Percentiles rank a stretch among this genome's conserved stretches.
These are phyloP conservation scores for Podaxis sp. DNA, from an alignment of 768 basidiomycete genomes.

Conservation along the genomic window DNA sequence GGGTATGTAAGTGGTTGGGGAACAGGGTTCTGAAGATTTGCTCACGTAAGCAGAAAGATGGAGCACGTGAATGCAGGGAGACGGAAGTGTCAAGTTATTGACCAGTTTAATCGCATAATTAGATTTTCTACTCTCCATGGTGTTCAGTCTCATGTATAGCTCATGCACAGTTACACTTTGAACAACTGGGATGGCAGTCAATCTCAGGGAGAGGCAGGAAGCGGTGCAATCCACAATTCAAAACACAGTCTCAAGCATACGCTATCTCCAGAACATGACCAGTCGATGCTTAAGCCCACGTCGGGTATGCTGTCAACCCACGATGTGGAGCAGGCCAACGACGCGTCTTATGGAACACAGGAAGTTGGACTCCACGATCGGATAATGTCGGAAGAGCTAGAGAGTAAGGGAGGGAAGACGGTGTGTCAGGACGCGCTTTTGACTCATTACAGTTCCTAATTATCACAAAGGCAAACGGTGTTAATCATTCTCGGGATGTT, in stretches of 20 bases:
- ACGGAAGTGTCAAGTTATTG: background rate
- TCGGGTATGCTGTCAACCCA: background rate
- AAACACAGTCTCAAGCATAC: background rate
- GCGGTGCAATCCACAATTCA: background rate
- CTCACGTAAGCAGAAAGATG: background rate
- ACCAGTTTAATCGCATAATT: background rate
- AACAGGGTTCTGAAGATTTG: background rate
- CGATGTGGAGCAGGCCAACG: background rate
- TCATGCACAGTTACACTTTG: conserved; percentile 7
- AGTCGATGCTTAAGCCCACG: background rate
- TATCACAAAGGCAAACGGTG: background rate
- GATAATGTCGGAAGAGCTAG: background rate
- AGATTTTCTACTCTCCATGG: conserved; percentile 3
- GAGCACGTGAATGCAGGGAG: background rate
- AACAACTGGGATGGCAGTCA: conserved; percentile 1
- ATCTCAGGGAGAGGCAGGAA: background rate
- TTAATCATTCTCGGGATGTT: background rate
- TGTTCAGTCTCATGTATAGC: background rate
- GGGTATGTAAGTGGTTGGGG: no score
- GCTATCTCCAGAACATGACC: background rate
- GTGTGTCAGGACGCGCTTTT: background rate
- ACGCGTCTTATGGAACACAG: background rate
- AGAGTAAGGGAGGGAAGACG: background rate
- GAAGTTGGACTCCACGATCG: background rate
- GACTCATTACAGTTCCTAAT: background rate